Conservation (phyloP, 148 eudicot species). For the Camellia granthamiana region DNA sequence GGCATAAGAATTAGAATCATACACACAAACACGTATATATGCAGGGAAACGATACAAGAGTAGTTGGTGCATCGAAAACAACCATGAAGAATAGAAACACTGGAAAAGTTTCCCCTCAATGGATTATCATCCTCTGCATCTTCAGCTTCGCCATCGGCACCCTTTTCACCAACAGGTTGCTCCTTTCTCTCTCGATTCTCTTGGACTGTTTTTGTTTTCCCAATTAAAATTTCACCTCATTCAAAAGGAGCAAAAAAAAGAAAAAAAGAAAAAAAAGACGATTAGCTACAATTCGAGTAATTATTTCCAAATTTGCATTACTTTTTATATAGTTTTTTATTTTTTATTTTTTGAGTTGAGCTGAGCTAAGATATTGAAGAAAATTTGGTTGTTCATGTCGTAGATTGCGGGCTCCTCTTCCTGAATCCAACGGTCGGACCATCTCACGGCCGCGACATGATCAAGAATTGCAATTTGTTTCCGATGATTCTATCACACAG, state of each 20-base stretch:
- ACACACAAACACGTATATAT: no score
- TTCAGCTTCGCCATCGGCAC: conserved; percentile 68
- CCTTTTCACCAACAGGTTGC: conserved; percentile 71
- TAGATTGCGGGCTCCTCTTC: conserved; percentile 55
- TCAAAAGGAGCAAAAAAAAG: no score
- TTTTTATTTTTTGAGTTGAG: no score
- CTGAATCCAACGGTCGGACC: conserved; percentile 54
- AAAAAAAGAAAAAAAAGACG: no score
- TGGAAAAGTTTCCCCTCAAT: conserved; percentile 53
- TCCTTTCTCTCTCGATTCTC: conserved; percentile 1
- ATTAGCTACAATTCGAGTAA: no score
- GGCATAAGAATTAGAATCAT: no score
- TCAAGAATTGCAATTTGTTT: conserved; percentile 62
- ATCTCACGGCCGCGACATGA: conserved; percentile 54
- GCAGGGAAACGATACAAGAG: no score
- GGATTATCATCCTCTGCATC: conserved; percentile 61
- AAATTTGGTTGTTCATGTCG: not conserved
- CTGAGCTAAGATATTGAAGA: no score
- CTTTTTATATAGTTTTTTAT: not conserved
- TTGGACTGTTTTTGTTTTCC: not conserved
- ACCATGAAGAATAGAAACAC: conserved; percentile 53
- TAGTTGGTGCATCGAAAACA: no score
- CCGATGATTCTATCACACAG: conserved; percentile 71
- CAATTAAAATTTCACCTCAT: no score
- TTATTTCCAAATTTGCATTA: no score